Conservation (phyloP, 148 eudicot species). For the Rhododendron molle region DNA sequence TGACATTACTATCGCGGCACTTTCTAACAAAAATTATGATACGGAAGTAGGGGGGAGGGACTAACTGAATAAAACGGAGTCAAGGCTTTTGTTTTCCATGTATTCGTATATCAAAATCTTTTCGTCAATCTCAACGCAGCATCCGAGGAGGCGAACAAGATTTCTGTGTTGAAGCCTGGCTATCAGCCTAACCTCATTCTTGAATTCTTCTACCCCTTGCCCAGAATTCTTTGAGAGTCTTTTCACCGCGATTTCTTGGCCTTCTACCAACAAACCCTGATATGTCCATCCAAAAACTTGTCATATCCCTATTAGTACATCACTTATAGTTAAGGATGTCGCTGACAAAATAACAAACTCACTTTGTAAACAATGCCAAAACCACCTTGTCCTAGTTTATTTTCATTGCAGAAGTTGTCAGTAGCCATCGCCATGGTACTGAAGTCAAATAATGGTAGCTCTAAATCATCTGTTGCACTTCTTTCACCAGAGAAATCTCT, state of each 20-base stretch:
- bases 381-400: constrained; percentile 62
- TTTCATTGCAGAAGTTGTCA: constrained; percentile 32
- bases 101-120: constrained; percentile 74
- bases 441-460: constrained; percentile 45
- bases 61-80: constrained; percentile 51
- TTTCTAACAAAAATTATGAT: neutral
- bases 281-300: neutral
- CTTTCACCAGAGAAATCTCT: constrained; percentile 29
- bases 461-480: constrained; percentile 27
- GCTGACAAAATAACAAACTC: neutral
- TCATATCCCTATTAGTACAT: neutral
- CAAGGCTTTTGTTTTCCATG: constrained; percentile 64
- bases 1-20: neutral
- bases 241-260: constrained; percentile 66
- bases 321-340: neutral
- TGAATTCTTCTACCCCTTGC: constrained; percentile 77
- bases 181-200: constrained; percentile 59
- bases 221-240: constrained; percentile 65
- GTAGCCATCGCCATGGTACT: constrained; percentile 41
- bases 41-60: neutral
- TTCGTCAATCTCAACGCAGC: constrained; percentile 65
- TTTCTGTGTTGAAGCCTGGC: constrained; percentile 86
- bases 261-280: constrained; percentile 53
- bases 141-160: constrained; percentile 78
- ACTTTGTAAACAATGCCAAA: constrained; percentile 67